Evolutionary conservation across 2,329 filamentous ascomycete genomes (phyloP).

Genomic region (Periconia sp.): DNA sequence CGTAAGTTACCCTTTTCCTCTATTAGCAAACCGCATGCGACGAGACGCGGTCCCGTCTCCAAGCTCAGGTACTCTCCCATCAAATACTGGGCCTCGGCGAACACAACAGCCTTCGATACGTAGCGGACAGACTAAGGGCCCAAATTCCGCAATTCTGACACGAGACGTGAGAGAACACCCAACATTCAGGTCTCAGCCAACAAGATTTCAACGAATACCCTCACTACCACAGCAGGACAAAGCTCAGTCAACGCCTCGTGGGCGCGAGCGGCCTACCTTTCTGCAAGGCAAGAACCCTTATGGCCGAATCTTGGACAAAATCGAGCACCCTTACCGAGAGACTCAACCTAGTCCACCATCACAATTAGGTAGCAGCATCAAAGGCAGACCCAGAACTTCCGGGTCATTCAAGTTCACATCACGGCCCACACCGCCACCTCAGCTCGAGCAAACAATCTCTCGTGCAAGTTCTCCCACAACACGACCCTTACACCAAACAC

Average conservation of each 20-base stretch:
- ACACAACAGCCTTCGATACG: slow-evolving; percentile 15
- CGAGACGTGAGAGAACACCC: slow-evolving; percentile 7
- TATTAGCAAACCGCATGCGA: slow-evolving; percentile 26
- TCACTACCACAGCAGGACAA: slow-evolving; percentile 11
- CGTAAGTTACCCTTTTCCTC: background rate
- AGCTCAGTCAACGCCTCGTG: slow-evolving; percentile 8
- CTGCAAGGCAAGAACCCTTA: slow-evolving; percentile 41
- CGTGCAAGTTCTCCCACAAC: slow-evolving; percentile 8
- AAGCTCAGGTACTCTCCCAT: slow-evolving; percentile 22
- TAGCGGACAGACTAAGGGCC: slow-evolving; percentile 18
- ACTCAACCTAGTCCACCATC: slow-evolving; percentile 19
- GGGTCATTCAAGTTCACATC: slow-evolving; percentile 25
- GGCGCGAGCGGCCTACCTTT: slow-evolving; percentile 32
- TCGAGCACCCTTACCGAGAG: slow-evolving; percentile 28
- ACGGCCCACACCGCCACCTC: slow-evolving; percentile 16
- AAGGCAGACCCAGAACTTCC: slow-evolving; percentile 24
- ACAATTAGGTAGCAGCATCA: slow-evolving; percentile 25
- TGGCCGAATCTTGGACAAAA: slow-evolving; percentile 32
- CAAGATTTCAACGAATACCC: slow-evolving; percentile 10
- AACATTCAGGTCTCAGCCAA: slow-evolving; percentile 15
- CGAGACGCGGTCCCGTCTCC: slow-evolving; percentile 25
- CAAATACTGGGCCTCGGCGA: slow-evolving; percentile 14
- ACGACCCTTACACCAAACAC: slow-evolving; percentile 8
- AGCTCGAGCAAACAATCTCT: slow-evolving; percentile 13
- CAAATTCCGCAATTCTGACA: slow-evolving; percentile 6